phyloP scores from a whole-genome alignment of 106 monocot species.

The Dactylorhiza incarnata region DNA sequence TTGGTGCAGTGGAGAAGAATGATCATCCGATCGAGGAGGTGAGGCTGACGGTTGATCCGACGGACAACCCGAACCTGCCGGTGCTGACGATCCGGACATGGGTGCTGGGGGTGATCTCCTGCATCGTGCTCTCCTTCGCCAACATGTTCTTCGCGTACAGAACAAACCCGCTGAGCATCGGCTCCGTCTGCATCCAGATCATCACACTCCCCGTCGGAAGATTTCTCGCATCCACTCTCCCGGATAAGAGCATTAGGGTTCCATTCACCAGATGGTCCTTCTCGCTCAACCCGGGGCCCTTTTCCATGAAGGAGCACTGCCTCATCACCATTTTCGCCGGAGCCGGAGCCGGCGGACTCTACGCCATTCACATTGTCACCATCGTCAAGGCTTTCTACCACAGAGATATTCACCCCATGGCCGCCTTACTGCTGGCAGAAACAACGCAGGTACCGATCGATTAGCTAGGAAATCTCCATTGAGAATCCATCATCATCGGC shows the following conservation, averaged over 20 bases:
- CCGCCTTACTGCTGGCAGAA: constrained; percentile 52
- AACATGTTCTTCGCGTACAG: constrained; percentile 79
- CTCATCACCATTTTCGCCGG: constrained; percentile 79
- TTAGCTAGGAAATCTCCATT: not conserved
- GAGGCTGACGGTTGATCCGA: constrained; percentile 34
- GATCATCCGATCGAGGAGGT: constrained; percentile 56
- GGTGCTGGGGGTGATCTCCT: constrained; percentile 34
- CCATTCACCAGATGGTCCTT: constrained; percentile 32
- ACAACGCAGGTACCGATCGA: constrained; percentile 47
- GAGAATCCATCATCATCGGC: not conserved
- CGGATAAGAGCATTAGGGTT: constrained; percentile 24
- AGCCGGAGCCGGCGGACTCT: constrained; percentile 52
- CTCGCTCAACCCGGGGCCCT: constrained; percentile 70
- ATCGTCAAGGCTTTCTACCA: constrained; percentile 50
- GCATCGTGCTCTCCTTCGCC: constrained; percentile 37
- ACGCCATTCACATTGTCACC: constrained; percentile 63
- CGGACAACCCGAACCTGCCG: constrained; percentile 35
- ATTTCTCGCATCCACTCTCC: constrained; percentile 40
- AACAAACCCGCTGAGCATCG: constrained; percentile 52
- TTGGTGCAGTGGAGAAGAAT: constrained; percentile 18
- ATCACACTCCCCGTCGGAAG: constrained; percentile 57
- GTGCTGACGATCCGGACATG: constrained; percentile 50
- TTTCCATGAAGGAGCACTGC: constrained; percentile 78
- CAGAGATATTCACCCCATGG: constrained; percentile 48
- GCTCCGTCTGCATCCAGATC: constrained; percentile 65